These are phyloP conservation scores for Chalciporus pseudorubinellus DNA, from an alignment of 768 basidiomycete genomes.

Conservation along the genomic window DNA sequence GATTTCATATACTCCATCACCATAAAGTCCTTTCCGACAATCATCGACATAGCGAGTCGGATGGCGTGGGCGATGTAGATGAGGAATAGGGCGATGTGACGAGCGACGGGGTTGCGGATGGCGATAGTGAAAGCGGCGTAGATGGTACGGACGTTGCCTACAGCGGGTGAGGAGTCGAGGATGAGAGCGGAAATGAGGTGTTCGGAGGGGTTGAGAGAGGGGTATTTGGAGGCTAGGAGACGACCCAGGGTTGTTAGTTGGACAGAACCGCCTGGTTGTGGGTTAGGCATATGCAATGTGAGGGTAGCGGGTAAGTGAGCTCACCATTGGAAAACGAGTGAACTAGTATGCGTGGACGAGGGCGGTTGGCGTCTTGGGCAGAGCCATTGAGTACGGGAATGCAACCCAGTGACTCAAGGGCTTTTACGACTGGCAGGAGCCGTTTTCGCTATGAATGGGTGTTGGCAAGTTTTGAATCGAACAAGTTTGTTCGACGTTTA, in stretches of 20 bases:
- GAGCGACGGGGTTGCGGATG: constrained; percentile 20
- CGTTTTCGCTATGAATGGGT: constrained; percentile 17
- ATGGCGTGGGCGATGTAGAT: constrained; percentile 15
- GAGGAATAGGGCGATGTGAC: constrained; percentile 10
- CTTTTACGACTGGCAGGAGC: constrained; percentile 23
- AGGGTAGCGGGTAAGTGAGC: no score
- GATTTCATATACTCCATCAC: constrained; percentile 2
- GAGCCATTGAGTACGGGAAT: constrained; percentile 4
- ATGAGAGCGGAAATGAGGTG: constrained; percentile 14
- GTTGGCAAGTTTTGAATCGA: background rate
- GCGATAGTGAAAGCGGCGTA: constrained; percentile 22
- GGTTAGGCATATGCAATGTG: background rate
- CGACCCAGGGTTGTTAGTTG: constrained; percentile 20
- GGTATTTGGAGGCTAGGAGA: constrained; percentile 21
- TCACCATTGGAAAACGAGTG: constrained; percentile 33
- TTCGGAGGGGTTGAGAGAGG: constrained; percentile 2
- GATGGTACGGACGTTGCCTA: constrained; percentile 14
- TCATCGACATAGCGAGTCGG: constrained; percentile 3
- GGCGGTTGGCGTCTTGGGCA: background rate
- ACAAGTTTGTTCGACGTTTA: no score
- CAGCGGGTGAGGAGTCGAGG: constrained; percentile 23
- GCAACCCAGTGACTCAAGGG: constrained; percentile 24
- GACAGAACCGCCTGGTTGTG: constrained; percentile 17
- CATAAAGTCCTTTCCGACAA: constrained; percentile 20
- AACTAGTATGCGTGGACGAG: constrained; percentile 22